Percentiles rank a stretch among this genome's conserved stretches.
Conservation (phyloP, 2,329 filamentous ascomycete species). For the Fusarium humuli region DNA sequence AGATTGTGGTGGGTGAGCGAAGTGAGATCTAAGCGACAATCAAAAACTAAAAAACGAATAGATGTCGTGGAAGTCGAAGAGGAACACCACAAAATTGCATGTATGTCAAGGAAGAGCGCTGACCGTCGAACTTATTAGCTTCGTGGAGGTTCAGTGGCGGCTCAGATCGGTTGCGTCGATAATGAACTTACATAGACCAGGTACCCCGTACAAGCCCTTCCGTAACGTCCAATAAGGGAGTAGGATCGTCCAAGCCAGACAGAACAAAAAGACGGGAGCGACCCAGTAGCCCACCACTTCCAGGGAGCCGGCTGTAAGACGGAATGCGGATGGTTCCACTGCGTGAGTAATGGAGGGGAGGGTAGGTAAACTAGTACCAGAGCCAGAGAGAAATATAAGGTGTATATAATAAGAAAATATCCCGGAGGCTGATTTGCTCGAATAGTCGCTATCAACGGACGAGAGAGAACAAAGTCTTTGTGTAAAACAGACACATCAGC, state of each 20-base stretch:
- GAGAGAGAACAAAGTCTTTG: slow-evolving; percentile 14
- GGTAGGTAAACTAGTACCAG: slow-evolving; percentile 27
- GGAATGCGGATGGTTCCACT: slow-evolving; percentile 47
- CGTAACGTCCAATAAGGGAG: slow-evolving; percentile 35
- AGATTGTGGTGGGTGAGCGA: slow-evolving; percentile 37
- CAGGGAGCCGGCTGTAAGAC: slow-evolving; percentile 39
- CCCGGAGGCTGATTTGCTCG: slow-evolving; percentile 4
- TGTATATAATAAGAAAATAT: slow-evolving; percentile 15
- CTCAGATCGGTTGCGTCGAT: slow-evolving; percentile 42
- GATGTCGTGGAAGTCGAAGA: slow-evolving; percentile 21
- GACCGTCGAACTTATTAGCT: slow-evolving; percentile 31
- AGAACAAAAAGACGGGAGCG: slow-evolving; percentile 35
- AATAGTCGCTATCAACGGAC: slow-evolving; percentile 17
- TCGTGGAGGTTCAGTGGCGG: slow-evolving; percentile 33
- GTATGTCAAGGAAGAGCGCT: slow-evolving; percentile 27
- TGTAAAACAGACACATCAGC: slow-evolving; percentile 15
- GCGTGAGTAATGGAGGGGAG: slow-evolving; percentile 32
- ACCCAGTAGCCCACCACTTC: slow-evolving; percentile 40
- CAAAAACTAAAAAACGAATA: slow-evolving; percentile 41
- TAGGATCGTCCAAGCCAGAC: slow-evolving; percentile 32
- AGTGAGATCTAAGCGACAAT: slow-evolving; percentile 30
- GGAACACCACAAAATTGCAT: slow-evolving; percentile 24
- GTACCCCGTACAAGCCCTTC: slow-evolving; percentile 23
- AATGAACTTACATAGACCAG: slow-evolving; percentile 43
- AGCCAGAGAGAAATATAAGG: slow-evolving; percentile 18